phyloP scores from a whole-genome alignment of 441 rosid genomes.

The Dalechampia spathulata region DNA sequence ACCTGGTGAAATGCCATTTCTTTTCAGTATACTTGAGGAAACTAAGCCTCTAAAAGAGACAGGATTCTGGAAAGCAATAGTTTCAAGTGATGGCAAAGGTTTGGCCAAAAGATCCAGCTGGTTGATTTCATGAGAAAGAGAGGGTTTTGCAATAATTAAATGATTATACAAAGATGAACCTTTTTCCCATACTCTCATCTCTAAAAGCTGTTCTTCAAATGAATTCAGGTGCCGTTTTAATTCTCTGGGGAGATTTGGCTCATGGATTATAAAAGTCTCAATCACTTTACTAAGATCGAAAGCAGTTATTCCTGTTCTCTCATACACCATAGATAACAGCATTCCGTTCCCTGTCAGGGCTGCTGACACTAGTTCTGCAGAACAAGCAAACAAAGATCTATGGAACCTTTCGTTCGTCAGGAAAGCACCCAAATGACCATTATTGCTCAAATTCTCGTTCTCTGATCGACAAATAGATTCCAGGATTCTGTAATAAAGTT shows the following conservation, averaged over 20 bases:
- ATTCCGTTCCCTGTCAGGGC: not conserved
- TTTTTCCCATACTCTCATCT: constrained; percentile 6
- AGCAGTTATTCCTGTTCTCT: constrained; percentile 8
- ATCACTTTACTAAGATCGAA: constrained; percentile 2
- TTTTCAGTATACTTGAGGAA: not conserved
- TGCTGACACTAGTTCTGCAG: not conserved
- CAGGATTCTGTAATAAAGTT: not conserved
- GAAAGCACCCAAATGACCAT: not conserved
- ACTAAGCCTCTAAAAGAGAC: not conserved
- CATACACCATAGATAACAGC: constrained; percentile 3
- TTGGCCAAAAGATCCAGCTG: not conserved
- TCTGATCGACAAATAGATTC: constrained; percentile 2
- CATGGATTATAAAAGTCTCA: not conserved
- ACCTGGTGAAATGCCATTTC: not conserved
- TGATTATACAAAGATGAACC: constrained; percentile 4
- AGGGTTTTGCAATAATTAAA: constrained; percentile 2
- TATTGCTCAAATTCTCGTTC: not conserved
- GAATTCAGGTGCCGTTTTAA: constrained; percentile 1
- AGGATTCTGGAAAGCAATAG: not conserved
- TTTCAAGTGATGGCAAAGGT: constrained; percentile 1
- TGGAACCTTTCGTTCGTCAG: constrained; percentile 3
- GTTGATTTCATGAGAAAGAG: not conserved
- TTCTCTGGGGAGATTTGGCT: not conserved
- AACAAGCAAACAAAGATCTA: not conserved
- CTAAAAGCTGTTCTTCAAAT: not conserved